These are phyloP conservation scores for Cryoendolithus antarcticus DNA, from an alignment of 2,329 filamentous ascomycete genomes.

Conservation along the genomic window DNA sequence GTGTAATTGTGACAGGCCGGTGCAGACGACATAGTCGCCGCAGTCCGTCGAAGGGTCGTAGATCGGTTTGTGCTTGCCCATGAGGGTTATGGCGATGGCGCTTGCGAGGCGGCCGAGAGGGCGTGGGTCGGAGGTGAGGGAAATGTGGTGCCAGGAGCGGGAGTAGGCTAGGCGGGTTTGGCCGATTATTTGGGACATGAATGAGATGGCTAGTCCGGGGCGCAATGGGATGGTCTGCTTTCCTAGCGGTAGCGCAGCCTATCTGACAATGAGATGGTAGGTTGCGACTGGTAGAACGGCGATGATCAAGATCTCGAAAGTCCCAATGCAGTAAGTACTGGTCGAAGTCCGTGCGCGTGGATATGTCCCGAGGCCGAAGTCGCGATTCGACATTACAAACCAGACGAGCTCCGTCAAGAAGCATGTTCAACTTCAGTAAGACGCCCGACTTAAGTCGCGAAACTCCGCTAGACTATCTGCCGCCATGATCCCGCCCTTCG, in stretches of 20 bases:
- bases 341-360: no score
- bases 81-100: conserved; percentile 72
- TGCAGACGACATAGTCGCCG: conserved; percentile 95
- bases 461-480: background rate
- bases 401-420: no score
- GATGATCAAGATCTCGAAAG: no score
- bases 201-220: conserved; percentile 3
- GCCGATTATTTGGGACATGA: background rate
- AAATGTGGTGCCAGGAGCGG: conserved; percentile 85
- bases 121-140: conserved; percentile 54
- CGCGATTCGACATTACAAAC: no score
- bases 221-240: conserved; percentile 2
- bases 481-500: conserved; percentile 25
- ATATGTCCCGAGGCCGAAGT: no score
- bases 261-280: no score
- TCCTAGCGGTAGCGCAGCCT: no score
- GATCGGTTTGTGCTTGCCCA: conserved; percentile 99
- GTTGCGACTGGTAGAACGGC: no score
- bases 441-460: no score
- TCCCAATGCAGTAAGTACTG: no score
- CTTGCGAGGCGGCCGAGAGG: conserved; percentile 84
- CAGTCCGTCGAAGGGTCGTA: conserved; percentile 96
- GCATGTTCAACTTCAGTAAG: no score
- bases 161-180: conserved; percentile 95
- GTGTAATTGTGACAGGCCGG: conserved; percentile 74